A percentile compares a stretch with the other conserved stretches of the same genome.
Conservation (phyloP, 148 eudicot genomes). For the Hydrangea macrophylla region DNA sequence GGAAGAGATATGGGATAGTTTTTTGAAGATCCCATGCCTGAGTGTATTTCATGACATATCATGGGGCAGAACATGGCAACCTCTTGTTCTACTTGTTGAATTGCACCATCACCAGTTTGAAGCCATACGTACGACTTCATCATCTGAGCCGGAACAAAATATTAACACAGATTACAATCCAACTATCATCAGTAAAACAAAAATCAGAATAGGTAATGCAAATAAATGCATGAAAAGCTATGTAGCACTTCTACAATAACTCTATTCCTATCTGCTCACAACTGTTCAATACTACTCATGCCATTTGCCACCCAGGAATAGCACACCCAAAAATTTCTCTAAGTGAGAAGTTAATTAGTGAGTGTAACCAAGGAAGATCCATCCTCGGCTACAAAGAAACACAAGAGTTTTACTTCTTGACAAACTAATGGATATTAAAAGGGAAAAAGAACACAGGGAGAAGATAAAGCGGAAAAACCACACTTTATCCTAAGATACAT, state of each 20-base stretch:
- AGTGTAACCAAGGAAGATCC: neutral
- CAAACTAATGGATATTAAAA: conserved; percentile 18
- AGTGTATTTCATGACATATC: conserved; percentile 77
- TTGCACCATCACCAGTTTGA: conserved; percentile 79
- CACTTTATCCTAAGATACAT: too few species aligned
- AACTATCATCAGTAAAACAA: neutral
- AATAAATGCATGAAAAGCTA: neutral
- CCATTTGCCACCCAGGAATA: too few species aligned
- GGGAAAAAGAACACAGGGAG: neutral
- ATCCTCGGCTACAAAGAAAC: neutral
- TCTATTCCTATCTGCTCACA: neutral
- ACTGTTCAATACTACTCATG: too few species aligned
- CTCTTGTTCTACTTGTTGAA: conserved; percentile 90
- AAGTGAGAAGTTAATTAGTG: neutral
- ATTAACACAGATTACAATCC: conserved; percentile 4
- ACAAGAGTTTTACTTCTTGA: neutral
- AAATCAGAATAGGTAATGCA: neutral
- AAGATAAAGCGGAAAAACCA: too few species aligned
- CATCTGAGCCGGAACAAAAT: conserved; percentile 40
- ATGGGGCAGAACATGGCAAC: conserved; percentile 81
- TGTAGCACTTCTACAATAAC: neutral
- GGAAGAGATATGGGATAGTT: conserved; percentile 79
- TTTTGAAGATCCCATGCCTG: conserved; percentile 75
- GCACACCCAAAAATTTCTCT: too few species aligned
- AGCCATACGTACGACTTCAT: conserved; percentile 94